Conservation (phyloP, 179 eudicot species). For the Nepenthes alata region DNA sequence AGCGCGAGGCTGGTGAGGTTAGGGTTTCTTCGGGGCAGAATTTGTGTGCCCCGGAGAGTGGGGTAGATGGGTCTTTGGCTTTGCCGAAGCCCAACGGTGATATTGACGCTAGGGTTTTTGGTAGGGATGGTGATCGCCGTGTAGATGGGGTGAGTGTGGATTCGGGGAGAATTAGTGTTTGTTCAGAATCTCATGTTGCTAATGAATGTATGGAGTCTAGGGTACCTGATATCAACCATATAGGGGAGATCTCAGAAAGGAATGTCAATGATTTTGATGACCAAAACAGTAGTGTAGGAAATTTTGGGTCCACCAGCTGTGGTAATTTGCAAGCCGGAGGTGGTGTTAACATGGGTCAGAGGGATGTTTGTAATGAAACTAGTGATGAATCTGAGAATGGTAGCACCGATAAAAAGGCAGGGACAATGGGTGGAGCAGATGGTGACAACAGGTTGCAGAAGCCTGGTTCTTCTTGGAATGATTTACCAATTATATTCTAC, state of each 20-base stretch:
- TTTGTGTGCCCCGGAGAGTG: too few relatives aligned
- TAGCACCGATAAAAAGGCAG: not conserved
- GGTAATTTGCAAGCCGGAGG: conserved; percentile 1
- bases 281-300: conserved; percentile 36
- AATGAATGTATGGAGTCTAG: not conserved
- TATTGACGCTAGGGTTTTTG: conserved; percentile 3
- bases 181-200: conserved; percentile 3
- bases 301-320: conserved; percentile 31
- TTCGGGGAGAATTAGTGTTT: conserved; percentile 4
- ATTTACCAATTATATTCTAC: conserved; percentile 9
- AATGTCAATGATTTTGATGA: conserved; percentile 56
- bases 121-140: conserved; percentile 3
- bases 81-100: not conserved
- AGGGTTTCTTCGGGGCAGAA: conserved; percentile 13
- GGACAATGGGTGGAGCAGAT: conserved; percentile 9
- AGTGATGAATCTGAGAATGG: conserved; percentile 2
- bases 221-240: conserved; percentile 4
- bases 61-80: too few relatives aligned
- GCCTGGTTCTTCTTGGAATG: conserved; percentile 9
- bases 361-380: conserved; percentile 4
- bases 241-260: not conserved
- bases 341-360: conserved; percentile 5
- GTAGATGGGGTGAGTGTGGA: conserved; percentile 11
- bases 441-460: conserved; percentile 14
- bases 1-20: conserved; percentile 9